These are phyloP conservation scores for Cephaloascus albidus DNA, from an alignment of 805 yeast genomes.

Conservation along the genomic window DNA sequence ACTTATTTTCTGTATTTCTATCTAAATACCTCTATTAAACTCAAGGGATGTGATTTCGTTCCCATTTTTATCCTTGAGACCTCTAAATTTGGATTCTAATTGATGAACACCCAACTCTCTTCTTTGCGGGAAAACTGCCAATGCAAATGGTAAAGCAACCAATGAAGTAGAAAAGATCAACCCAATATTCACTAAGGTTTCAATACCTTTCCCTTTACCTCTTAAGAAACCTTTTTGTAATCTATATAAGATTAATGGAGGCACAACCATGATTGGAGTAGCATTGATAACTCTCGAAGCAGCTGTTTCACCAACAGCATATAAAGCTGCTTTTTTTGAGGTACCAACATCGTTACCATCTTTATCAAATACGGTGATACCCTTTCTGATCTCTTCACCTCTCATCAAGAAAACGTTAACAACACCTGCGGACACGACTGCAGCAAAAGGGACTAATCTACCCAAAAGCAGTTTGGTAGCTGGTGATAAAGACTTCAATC, in stretches of 20 bases:
- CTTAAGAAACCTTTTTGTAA: slow-evolving; percentile 64
- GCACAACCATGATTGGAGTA: slow-evolving; percentile 95
- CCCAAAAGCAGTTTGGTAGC: slow-evolving; percentile 63
- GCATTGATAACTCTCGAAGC: slow-evolving; percentile 92
- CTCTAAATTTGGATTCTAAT: slow-evolving; percentile 58
- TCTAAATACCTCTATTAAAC: slow-evolving; percentile 89
- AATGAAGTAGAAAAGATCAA: slow-evolving; percentile 80
- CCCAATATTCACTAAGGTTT: slow-evolving; percentile 73
- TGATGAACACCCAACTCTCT: slow-evolving; percentile 47
- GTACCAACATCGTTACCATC: slow-evolving; percentile 53
- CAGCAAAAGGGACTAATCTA: slow-evolving; percentile 95
- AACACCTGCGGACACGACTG: slow-evolving; percentile 95
- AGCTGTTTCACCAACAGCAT: slow-evolving; percentile 97
- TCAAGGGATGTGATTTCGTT: slow-evolving; percentile 48
- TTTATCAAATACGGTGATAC: slow-evolving; percentile 62
- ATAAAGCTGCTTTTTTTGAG: slow-evolving; percentile 78
- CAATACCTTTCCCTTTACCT: slow-evolving; percentile 56
- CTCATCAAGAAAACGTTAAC: slow-evolving; percentile 97
- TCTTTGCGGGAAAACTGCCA: slow-evolving; percentile 92
- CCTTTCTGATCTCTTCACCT: slow-evolving; percentile 83
- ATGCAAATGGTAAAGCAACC: slow-evolving; percentile 85
- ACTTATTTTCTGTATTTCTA: not conserved
- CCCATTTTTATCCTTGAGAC: slow-evolving; percentile 56
- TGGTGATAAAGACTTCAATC: slow-evolving; percentile 61
- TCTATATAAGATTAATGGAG: slow-evolving; percentile 76